phyloP scores from a whole-genome alignment of 148 eudicot genomes.

The Heliosperma pusillum region DNA sequence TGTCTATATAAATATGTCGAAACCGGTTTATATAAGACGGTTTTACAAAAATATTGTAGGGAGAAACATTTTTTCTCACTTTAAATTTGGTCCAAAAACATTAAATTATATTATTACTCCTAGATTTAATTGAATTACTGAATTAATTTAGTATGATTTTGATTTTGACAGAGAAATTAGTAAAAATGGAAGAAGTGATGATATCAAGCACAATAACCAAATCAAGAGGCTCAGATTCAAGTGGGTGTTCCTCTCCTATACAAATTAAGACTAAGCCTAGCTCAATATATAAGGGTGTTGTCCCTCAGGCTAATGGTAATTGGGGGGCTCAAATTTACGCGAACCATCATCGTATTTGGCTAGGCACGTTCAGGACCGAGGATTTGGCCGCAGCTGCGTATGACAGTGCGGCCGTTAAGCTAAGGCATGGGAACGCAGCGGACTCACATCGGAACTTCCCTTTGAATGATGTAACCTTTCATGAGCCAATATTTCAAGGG shows the following conservation, averaged over 20 bases:
- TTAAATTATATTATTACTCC: no score
- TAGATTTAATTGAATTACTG: neutral
- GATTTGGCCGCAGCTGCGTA: slow-evolving; percentile 43
- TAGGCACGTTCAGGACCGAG: slow-evolving; percentile 55
- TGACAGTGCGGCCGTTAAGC: slow-evolving; percentile 46
- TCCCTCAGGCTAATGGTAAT: slow-evolving; percentile 42
- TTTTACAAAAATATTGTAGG: neutral
- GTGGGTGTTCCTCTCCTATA: slow-evolving; percentile 2
- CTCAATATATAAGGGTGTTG: slow-evolving; percentile 35
- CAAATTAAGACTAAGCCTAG: neutral
- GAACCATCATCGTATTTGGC: slow-evolving; percentile 40
- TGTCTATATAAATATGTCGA: neutral
- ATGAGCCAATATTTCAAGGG: slow-evolving; percentile 36
- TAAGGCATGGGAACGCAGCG: slow-evolving; percentile 11
- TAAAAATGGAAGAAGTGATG: slow-evolving; percentile 12
- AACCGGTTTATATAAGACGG: neutral
- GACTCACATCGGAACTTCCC: slow-evolving; percentile 36
- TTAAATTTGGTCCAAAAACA: no score
- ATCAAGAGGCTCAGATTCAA: slow-evolving; percentile 17
- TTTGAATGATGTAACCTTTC: neutral
- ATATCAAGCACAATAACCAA: neutral
- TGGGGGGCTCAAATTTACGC: slow-evolving; percentile 59
- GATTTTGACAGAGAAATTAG: neutral
- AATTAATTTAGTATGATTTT: neutral
- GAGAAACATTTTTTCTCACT: neutral